Base-by-base conservation (phyloP, 2,329 filamentous ascomycete species). In the Fusarium domesticum region DNA sequence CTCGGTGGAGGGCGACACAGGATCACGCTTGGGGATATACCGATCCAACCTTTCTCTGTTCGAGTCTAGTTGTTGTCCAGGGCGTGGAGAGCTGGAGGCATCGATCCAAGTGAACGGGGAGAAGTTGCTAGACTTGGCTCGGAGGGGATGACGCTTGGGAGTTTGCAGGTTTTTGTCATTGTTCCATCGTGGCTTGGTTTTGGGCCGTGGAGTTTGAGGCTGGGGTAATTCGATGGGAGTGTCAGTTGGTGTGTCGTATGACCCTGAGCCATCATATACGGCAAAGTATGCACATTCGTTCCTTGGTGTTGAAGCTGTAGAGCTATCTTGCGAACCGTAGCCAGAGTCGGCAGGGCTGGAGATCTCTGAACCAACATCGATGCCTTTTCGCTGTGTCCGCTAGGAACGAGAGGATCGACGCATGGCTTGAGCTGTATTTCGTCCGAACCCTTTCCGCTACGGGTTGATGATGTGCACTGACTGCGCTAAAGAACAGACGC, bases 1-100 rank as follows among this genome's bases (percentile, higher is more conserved):
- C 40, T 80, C 72, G 3, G 64, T 60, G 3, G 63, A 58, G 1
- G 70, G 59, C 15, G 65, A 61, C 1, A 50, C 47, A 12, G 56
- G 48, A 28, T 71, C 64, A 46, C 75, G 66, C 7, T 61, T 60
- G 11, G 77, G 73, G 5, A 81, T 66, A 51, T 79, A 81, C 36
- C 78, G 73, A 51, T 81, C 76, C 3, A 70, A 63, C 5, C 47
- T 47, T 7, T 56, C 59, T 10, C 44, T 39, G 15, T 50, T 48
- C 23, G 35, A 10, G 15, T 51, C 33, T 23, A 46, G 18, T 7
- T 40, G 43, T 36, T 34, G 51, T 18, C 37, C 35, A 18, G 49
- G 35, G 6, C 39, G 42, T 12, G 35, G 35, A 2, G 25, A 23
- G 7, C 12, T 41, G 8, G 48, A 15, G 6, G 18, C 37, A 20